phyloP scores from a whole-genome alignment of 2,329 filamentous ascomycete species.

The Epichloe sp. region DNA sequence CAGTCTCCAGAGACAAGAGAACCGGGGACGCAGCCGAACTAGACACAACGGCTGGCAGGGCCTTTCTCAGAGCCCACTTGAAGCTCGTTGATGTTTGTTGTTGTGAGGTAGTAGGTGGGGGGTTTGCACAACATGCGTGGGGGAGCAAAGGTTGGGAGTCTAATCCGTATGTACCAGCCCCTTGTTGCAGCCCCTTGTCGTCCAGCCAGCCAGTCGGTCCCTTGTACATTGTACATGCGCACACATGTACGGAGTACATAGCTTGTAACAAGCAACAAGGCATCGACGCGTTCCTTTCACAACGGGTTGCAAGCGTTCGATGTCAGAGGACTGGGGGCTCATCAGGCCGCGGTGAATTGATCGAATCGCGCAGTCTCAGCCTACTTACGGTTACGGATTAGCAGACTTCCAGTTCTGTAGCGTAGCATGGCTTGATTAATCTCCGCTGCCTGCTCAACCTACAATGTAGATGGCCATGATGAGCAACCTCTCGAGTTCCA shows the following conservation, averaged over 20 bases:
- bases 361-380: not conserved
- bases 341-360: not conserved
- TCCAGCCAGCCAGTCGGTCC: not conserved
- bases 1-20: not conserved
- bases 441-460: not conserved
- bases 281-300: not conserved
- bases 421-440: not conserved
- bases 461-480: not conserved
- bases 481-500: not conserved
- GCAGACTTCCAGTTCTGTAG: not conserved
- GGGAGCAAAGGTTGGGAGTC: not conserved
- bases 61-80: not conserved
- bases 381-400: not conserved
- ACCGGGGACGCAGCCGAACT: constrained; percentile 5
- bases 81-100: not conserved
- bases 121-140: not conserved
- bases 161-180: not conserved
- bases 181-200: not conserved
- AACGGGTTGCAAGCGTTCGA: not conserved
- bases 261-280: too few relatives aligned
- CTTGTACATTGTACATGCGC: not conserved
- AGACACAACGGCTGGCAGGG: constrained; percentile 4
- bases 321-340: not conserved
- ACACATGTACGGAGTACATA: too few relatives aligned
- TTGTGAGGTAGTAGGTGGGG: not conserved